Percentiles rank a stretch among this genome's conserved stretches.
Evolutionary conservation across 371 early-diverging fungal genomes (phyloP).

Genomic region (Nematocida sp.): DNA sequence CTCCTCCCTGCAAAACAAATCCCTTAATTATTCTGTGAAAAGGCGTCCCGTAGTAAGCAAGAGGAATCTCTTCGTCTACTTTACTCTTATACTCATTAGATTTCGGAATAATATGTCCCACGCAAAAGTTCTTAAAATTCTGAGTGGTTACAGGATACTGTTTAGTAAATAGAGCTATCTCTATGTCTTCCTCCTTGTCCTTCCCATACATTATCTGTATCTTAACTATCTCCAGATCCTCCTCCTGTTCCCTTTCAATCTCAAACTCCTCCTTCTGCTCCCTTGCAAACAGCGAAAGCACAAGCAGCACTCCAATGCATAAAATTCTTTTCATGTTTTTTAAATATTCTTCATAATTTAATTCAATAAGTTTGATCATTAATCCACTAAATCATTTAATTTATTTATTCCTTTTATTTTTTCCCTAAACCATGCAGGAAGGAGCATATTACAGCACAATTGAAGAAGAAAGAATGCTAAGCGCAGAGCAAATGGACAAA

Average conservation of each 20-base stretch:
- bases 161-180: conserved; percentile 69
- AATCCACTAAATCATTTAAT: not conserved
- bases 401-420: not conserved
- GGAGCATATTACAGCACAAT: conserved; percentile 53
- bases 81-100: conserved; percentile 66
- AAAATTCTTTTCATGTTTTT: no score
- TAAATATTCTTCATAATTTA: no score
- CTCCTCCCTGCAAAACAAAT: conserved; percentile 98
- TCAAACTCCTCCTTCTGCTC: not conserved
- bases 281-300: not conserved
- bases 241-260: not conserved
- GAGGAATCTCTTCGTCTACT: conserved; percentile 63
- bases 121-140: conserved; percentile 69
- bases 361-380: no score
- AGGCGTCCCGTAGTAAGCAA: conserved; percentile 80
- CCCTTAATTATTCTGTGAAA: conserved; percentile 76
- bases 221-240: not conserved
- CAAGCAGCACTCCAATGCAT: no score
- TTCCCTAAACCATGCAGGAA: conserved; percentile 32
- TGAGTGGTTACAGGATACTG: conserved; percentile 73
- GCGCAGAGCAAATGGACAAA: conserved; percentile 74
- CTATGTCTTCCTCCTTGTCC: not conserved
- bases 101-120: not conserved
- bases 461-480: conserved; percentile 52
- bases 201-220: not conserved